Evolutionary conservation across 2,329 filamentous ascomycete genomes (phyloP).

Genomic region (Dryadomyces quercus-mongolicae): DNA sequence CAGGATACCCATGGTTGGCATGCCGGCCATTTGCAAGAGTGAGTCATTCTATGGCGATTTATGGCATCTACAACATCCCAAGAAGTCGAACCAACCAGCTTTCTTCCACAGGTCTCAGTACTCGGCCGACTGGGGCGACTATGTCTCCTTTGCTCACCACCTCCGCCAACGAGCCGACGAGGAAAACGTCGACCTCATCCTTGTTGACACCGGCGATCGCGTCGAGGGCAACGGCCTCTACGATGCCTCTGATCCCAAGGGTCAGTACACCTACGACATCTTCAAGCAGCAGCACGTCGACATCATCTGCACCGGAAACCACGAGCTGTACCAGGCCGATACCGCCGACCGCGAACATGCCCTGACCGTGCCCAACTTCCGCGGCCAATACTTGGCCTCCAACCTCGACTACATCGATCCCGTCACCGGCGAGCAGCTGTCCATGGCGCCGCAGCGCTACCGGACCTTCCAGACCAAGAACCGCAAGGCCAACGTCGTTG

Average conservation of each 20-base stretch:
- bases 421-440: conserved; percentile 51
- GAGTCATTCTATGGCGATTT: too few relatives aligned
- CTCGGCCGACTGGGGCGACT: conserved; percentile 95
- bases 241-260: conserved; percentile 78
- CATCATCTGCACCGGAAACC: conserved; percentile 78
- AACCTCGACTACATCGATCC: conserved; percentile 81
- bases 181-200: conserved; percentile 68
- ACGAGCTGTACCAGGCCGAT: conserved; percentile 79
- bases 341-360: conserved; percentile 69
- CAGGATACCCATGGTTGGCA: conserved; percentile 88
- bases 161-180: conserved; percentile 69
- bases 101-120: conserved; percentile 58
- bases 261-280: conserved; percentile 79
- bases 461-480: conserved; percentile 88
- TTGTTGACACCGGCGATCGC: conserved; percentile 91
- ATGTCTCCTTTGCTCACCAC: conserved; percentile 81
- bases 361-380: conserved; percentile 73
- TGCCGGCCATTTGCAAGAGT: conserved; percentile 86
- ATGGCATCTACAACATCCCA: too few relatives aligned
- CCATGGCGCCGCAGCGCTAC: conserved; percentile 64
- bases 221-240: conserved; percentile 92
- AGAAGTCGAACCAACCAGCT: too few relatives aligned
- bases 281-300: conserved; percentile 74
- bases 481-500: conserved; percentile 68
- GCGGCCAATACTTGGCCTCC: conserved; percentile 71